Percentiles rank a stretch among this genome's conserved stretches.
Conservation (phyloP, 1,284 basidiomycete genomes). For the Malassezia brasiliensis region DNA sequence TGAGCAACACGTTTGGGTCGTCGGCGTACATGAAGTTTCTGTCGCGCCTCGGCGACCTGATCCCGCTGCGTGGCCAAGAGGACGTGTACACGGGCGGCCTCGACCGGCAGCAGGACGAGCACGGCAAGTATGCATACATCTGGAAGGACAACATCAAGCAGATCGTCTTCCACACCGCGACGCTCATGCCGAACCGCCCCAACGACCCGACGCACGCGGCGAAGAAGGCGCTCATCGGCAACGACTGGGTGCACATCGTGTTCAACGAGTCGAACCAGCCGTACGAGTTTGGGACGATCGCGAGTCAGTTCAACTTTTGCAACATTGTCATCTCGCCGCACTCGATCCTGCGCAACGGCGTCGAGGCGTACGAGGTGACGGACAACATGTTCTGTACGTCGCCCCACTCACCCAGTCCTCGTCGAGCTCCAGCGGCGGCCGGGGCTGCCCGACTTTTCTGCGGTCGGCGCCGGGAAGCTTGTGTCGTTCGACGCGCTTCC, state of each 20-base stretch:
- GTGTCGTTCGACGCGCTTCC: conserved; percentile 35
- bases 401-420: conserved; percentile 19
- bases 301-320: conserved; percentile 90
- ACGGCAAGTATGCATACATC: conserved; percentile 58
- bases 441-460: conserved; percentile 41
- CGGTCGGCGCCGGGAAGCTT: conserved; percentile 42
- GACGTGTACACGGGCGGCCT: conserved; percentile 93
- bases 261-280: conserved; percentile 64
- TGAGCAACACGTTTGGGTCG: conserved; percentile 83
- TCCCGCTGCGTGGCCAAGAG: conserved; percentile 66
- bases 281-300: conserved; percentile 81
- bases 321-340: conserved; percentile 71
- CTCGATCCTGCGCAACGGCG: conserved; percentile 30
- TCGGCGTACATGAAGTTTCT: conserved; percentile 88
- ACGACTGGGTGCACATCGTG: conserved; percentile 58
- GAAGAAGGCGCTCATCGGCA: conserved; percentile 47
- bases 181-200: conserved; percentile 72
- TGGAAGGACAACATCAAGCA: conserved; percentile 99
- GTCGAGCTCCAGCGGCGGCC: conserved; percentile 40
- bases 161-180: conserved; percentile 88
- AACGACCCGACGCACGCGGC: conserved; percentile 28
- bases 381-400: conserved; percentile 38
- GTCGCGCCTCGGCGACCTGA: conserved; percentile 74
- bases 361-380: conserved; percentile 36
- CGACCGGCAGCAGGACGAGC: conserved; percentile 75